Evolutionary conservation across 1,284 basidiomycete species (phyloP).

Genomic region (Austroboletus rostrupii): DNA sequence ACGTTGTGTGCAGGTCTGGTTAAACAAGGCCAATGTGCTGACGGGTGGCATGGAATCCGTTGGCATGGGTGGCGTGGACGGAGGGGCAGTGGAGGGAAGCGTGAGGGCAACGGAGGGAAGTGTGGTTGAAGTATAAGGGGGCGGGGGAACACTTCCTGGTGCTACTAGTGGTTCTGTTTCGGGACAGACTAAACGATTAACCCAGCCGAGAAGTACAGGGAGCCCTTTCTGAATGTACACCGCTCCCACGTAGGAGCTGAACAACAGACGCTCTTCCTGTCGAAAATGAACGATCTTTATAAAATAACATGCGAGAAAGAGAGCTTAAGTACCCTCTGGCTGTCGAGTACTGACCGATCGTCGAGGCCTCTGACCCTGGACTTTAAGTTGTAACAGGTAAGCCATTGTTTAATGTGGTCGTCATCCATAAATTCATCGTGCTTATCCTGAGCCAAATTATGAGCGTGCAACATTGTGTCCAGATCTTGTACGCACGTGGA

Average conservation of each 20-base stretch:
- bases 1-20: conserved; percentile 49
- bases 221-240: conserved; percentile 44
- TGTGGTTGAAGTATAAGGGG: conserved; percentile 19
- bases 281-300: conserved; percentile 6
- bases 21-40: conserved; percentile 44
- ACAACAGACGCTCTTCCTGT: conserved; percentile 47
- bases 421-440: conserved; percentile 25
- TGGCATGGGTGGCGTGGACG: conserved; percentile 8
- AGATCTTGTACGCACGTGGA: conserved; percentile 34
- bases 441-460: conserved; percentile 25
- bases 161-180: conserved; percentile 33
- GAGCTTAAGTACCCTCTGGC: conserved; percentile 30
- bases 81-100: conserved; percentile 12
- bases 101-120: too few relatives aligned
- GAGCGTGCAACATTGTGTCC: not conserved
- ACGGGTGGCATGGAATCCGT: conserved; percentile 16
- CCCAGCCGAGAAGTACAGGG: conserved; percentile 41
- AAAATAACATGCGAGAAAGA: not conserved
- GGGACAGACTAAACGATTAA: conserved; percentile 46
- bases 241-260: conserved; percentile 51
- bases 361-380: conserved; percentile 37
- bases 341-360: conserved; percentile 29
- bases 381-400: conserved; percentile 41
- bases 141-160: conserved; percentile 21
- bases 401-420: conserved; percentile 37